A percentile compares a stretch with the other conserved stretches of the same genome.
These are phyloP conservation scores for Cyberlindnera petersonii DNA, from an alignment of 805 yeast genomes.

Conservation along the genomic window DNA sequence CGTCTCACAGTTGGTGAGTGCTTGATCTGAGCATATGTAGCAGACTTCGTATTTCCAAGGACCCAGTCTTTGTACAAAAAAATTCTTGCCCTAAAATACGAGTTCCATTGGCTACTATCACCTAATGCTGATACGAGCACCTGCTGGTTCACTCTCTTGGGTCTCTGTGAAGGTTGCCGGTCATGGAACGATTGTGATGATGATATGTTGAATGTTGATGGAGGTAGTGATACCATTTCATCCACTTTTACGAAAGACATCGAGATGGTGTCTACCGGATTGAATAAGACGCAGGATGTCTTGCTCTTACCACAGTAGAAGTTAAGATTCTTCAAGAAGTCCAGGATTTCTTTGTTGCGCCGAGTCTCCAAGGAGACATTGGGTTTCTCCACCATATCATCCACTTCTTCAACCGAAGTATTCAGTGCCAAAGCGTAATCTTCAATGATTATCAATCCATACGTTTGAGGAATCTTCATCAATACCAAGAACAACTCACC, in stretches of 20 bases:
- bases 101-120: constrained; percentile 20
- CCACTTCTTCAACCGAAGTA: constrained; percentile 15
- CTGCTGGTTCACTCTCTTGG: constrained; percentile 19
- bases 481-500: constrained; percentile 4
- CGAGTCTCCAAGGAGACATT: constrained; percentile 8
- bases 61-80: constrained; percentile 25
- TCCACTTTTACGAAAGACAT: constrained; percentile 25
- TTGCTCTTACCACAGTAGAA: constrained; percentile 16
- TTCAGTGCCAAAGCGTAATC: constrained; percentile 20
- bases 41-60: constrained; percentile 5
- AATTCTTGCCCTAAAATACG: constrained; percentile 19
- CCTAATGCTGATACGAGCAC: constrained; percentile 23
- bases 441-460: constrained; percentile 23
- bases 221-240: not conserved
- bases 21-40: constrained; percentile 18
- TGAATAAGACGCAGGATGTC: constrained; percentile 17
- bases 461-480: constrained; percentile 4
- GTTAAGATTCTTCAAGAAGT: constrained; percentile 18
- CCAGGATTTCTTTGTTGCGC: constrained; percentile 11
- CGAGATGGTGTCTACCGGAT: constrained; percentile 15
- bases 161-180: constrained; percentile 2
- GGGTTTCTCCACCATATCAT: constrained; percentile 3
- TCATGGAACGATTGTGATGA: constrained; percentile 8
- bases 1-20: constrained; percentile 19
- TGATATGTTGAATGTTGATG: constrained; percentile 2